Conservation (phyloP, 2,329 filamentous ascomycete species). For the Ilyonectria robusta region DNA sequence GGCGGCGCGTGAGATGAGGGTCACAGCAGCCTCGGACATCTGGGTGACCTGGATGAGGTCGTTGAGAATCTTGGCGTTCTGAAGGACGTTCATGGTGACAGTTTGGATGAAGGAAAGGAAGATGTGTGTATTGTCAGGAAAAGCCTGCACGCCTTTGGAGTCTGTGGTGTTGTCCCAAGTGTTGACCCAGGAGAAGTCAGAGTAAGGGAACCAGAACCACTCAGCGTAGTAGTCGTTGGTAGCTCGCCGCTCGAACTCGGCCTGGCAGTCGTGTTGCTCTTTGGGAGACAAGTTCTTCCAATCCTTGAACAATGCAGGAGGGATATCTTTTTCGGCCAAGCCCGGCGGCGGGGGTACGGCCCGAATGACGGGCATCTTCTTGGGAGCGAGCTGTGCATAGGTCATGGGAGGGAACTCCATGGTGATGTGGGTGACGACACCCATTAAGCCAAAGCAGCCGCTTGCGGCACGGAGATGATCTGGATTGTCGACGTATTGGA, state of each 20-base stretch:
- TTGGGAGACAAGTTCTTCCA: neutral
- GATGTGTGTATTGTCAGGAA: constrained; percentile 19
- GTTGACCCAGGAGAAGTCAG: constrained; percentile 29
- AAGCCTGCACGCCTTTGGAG: constrained; percentile 5
- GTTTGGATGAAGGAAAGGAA: constrained; percentile 24
- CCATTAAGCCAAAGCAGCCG: constrained; percentile 30
- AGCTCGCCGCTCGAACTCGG: constrained; percentile 26
- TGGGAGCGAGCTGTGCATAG: constrained; percentile 17
- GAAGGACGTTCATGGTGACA: constrained; percentile 25
- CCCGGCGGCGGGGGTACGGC: constrained; percentile 30
- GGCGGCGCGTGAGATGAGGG: neutral
- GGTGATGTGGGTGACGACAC: constrained; percentile 32
- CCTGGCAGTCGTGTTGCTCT: constrained; percentile 21
- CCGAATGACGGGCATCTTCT: constrained; percentile 29
- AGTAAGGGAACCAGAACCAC: constrained; percentile 37
- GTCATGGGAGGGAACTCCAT: constrained; percentile 28
- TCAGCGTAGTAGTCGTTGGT: constrained; percentile 32
- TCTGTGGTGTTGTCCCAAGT: constrained; percentile 26
- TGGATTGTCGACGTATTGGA: constrained; percentile 14
- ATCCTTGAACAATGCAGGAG: constrained; percentile 14
- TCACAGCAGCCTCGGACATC: neutral
- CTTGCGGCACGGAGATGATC: constrained; percentile 26
- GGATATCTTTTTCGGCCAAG: constrained; percentile 22
- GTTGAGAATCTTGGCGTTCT: constrained; percentile 18
- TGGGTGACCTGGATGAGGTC: constrained; percentile 5